A percentile compares a stretch with the other conserved stretches of the same genome.
These are phyloP conservation scores for Trichocladium uniseriatum DNA, from an alignment of 495 filamentous ascomycete species.

Conservation along the genomic window DNA sequence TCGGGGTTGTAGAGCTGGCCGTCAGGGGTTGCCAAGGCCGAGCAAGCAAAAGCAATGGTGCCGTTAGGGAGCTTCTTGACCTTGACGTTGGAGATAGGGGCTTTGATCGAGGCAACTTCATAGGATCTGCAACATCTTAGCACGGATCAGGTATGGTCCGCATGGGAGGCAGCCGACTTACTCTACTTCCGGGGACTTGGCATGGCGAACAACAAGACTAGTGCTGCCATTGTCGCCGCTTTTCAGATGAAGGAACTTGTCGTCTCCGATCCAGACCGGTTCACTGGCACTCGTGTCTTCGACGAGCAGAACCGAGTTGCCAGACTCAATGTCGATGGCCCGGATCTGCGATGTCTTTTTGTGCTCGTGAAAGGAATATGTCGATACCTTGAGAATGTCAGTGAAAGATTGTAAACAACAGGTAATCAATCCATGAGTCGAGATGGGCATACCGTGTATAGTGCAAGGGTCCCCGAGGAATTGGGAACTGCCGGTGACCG, in stretches of 20 bases:
- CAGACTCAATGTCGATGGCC: conserved; percentile 60
- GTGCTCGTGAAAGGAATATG: conserved; percentile 78
- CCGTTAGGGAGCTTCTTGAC: conserved; percentile 49
- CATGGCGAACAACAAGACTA: conserved; percentile 47
- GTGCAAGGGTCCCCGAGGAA: conserved; percentile 52
- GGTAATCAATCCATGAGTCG: neutral
- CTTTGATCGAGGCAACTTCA: conserved; percentile 53
- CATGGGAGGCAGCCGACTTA: neutral
- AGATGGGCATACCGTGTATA: conserved; percentile 48
- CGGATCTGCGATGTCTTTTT: conserved; percentile 65
- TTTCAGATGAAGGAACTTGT: conserved; percentile 60
- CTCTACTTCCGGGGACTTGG: conserved; percentile 24
- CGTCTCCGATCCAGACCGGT: conserved; percentile 65
- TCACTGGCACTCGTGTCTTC: conserved; percentile 55
- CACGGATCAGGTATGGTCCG: neutral
- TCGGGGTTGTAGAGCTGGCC: conserved; percentile 54
- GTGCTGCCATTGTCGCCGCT: conserved; percentile 58
- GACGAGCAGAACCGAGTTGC: conserved; percentile 56
- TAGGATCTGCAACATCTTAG: conserved; percentile 38
- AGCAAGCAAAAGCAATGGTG: conserved; percentile 61
- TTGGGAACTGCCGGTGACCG: conserved; percentile 72
- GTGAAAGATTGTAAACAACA: neutral
- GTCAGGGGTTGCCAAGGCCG: conserved; percentile 49
- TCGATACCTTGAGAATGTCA: conserved; percentile 35
- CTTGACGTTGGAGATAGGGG: conserved; percentile 66